Percentiles rank a stretch among this genome's conserved stretches.
phyloP scores from a whole-genome alignment of 345 rosid species.

The Camelina neglecta region DNA sequence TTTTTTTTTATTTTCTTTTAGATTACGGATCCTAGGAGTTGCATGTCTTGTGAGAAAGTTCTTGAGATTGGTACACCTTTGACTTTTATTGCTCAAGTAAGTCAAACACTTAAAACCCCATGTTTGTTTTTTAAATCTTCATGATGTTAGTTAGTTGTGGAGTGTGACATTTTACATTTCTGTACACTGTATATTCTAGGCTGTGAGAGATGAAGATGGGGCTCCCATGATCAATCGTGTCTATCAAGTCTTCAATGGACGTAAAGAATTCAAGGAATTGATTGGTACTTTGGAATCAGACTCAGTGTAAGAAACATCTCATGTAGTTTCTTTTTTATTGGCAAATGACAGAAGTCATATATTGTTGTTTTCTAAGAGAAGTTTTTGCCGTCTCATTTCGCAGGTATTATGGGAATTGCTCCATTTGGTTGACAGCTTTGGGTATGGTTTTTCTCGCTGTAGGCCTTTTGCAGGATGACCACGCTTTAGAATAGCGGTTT shows the following conservation, averaged over 20 bases:
- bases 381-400: not conserved
- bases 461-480: too few species aligned
- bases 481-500: too few species aligned
- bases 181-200: not conserved
- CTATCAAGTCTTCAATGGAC: not conserved
- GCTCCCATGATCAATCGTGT: not conserved
- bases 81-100: not conserved
- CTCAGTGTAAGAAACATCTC: not conserved
- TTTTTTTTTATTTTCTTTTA: not conserved
- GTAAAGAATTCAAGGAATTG: not conserved
- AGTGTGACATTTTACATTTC: not conserved
- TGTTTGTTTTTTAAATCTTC: not conserved
- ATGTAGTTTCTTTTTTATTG: not conserved
- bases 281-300: not conserved
- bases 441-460: not conserved
- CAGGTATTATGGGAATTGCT: not conserved
- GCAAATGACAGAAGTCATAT: not conserved
- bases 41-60: not conserved
- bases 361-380: not conserved
- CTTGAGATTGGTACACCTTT: slow-evolving; percentile 8
- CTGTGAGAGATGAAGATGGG: not conserved
- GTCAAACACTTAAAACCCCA: not conserved
- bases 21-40: not conserved
- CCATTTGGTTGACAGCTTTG: not conserved
- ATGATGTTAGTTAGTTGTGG: not conserved